These are phyloP conservation scores for Antrodiella citrinella DNA, from an alignment of 768 basidiomycete species.

Conservation along the genomic window DNA sequence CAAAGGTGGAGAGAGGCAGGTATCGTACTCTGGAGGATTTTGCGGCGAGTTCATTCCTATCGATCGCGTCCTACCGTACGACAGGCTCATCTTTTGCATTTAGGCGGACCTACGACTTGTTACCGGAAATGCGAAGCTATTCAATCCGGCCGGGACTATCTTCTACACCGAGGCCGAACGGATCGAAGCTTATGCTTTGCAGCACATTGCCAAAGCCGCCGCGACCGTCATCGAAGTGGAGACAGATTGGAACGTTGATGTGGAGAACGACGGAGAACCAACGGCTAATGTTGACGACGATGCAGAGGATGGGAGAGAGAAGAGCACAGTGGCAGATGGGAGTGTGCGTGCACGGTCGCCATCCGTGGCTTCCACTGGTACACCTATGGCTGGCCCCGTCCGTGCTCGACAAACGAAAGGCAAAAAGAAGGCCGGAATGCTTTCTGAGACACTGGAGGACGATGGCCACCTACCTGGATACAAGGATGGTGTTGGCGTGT, in stretches of 20 bases:
- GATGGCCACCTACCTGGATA: constrained; percentile 72
- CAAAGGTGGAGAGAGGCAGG: constrained; percentile 66
- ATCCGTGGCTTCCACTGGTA: constrained; percentile 15
- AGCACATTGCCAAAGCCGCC: constrained; percentile 65
- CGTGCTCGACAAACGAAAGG: constrained; percentile 9
- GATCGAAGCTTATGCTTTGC: constrained; percentile 61
- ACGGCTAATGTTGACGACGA: constrained; percentile 21
- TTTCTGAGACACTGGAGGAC: constrained; percentile 47
- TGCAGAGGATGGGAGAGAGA: constrained; percentile 26
- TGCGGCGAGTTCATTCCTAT: constrained; percentile 37
- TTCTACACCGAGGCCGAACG: constrained; percentile 69
- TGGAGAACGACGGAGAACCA: constrained; percentile 39
- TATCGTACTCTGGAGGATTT: constrained; percentile 81
- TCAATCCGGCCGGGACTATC: constrained; percentile 69
- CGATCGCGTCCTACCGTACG: not conserved
- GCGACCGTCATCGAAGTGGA: constrained; percentile 75
- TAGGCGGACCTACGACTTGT: constrained; percentile 70
- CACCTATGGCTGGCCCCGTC: constrained; percentile 8
- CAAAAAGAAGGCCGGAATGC: constrained; percentile 36
- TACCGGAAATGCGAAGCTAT: constrained; percentile 63
- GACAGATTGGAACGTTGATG: constrained; percentile 78
- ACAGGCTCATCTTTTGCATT: no score
- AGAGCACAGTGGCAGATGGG: constrained; percentile 29
- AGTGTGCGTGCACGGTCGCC: constrained; percentile 23
- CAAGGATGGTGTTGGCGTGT: constrained; percentile 66